Percentiles rank a stretch among this genome's conserved stretches.
Evolutionary conservation across 305 asterid genomes (phyloP).

Genomic region (Nicotiana rustica): DNA sequence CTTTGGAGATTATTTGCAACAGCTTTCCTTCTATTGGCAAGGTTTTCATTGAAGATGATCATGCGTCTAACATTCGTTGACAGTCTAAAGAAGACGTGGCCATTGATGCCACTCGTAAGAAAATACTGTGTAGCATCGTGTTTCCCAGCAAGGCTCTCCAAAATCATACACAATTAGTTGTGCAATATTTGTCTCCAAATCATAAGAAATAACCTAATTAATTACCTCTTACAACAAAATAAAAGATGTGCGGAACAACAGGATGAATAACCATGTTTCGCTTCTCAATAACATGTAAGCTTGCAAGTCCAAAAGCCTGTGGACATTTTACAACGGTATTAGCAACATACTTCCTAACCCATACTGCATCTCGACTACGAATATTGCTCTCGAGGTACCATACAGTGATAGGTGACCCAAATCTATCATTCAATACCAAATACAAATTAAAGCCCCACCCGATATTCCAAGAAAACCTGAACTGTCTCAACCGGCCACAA

Average conservation of each 20-base stretch:
- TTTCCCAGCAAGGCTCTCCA: neutral
- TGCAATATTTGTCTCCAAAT: neutral
- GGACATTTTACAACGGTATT: neutral
- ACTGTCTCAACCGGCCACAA: neutral
- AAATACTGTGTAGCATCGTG: neutral
- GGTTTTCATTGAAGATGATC: too few species aligned
- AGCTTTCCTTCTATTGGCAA: too few species aligned
- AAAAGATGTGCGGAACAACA: neutral
- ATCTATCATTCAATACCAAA: neutral
- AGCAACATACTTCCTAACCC: neutral
- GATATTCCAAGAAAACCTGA: neutral
- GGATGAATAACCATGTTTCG: neutral
- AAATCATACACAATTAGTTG: neutral
- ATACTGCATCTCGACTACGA: neutral
- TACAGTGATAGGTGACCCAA: neutral
- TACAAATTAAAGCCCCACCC: neutral
- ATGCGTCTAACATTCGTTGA: too few species aligned
- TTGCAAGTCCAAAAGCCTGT: neutral
- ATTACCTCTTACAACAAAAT: slow-evolving; percentile 7
- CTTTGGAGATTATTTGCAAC: too few species aligned
- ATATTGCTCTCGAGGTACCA: neutral
- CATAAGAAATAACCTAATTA: neutral
- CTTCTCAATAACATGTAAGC: neutral
- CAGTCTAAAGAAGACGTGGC: neutral
- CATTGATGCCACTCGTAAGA: neutral